Evolutionary conservation across 257 asterid species (phyloP), one percentile per base, ranked within the genome.

Genomic region (Ballota nigra): DNA sequence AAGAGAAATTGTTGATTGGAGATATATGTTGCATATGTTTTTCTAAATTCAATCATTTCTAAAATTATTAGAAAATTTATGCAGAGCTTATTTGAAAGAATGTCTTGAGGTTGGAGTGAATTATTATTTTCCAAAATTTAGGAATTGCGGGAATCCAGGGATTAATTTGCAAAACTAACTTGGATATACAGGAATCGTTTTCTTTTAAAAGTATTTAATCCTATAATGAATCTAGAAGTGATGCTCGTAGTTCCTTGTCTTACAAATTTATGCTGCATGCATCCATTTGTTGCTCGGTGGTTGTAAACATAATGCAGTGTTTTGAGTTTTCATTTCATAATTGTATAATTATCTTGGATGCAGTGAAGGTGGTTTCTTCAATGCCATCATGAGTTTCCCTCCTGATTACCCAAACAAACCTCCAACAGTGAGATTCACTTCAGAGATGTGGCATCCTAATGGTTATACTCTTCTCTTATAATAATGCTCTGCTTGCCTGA

Each of bases 371-470:
- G 99, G 99, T 22, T 95, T 92, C 86, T 95, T 95, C 83, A 95
- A 95, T 79, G 99, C 99, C 12, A 88, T 92, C 63, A 95, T 95
- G 98, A 88, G 83, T 71, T 95, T 95, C 82, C 99, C 99, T 22
- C 78, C 80, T 36, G 85, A 95, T 71, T 95, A 95, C 74, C 99
- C 98, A 0, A 89, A 89, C 73, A 92, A 92, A 81, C 99, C 99
- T 80, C 99, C 99, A 61, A 82, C 96, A 19, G 92, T 95, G 80
- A 88, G 85, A 74, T 95, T 95, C 84, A 90, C 96, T 60, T 89
- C 99, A 22, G 99, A 92, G 73, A 71, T 95, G 64, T 95, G 99
- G 99, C 99, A 95, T 80, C 99, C 99, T 51, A 95, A 95, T 89
- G 98, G 99, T 95, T 76, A 88, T 76, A 29, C 58, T 57, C 77